phyloP scores from a whole-genome alignment of 1,284 basidiomycete species.

The Mrakiaceae sp. region DNA sequence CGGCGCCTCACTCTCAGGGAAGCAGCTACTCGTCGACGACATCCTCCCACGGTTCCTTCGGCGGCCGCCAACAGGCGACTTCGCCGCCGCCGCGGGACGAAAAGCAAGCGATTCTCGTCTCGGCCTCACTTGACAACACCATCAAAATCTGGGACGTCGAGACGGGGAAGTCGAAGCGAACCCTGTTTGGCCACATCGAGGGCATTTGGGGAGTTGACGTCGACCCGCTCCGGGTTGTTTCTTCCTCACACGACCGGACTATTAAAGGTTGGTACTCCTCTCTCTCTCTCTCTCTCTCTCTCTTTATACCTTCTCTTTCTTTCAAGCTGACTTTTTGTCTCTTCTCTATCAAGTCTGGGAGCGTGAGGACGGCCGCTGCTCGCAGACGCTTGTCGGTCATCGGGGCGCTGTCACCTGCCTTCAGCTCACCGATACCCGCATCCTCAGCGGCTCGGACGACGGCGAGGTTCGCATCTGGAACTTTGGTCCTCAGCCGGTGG shows the following conservation, averaged over 20 bases:
- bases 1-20: background rate
- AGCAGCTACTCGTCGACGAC: background rate
- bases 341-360: constrained; percentile 63
- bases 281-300: constrained; percentile 3
- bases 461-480: constrained; percentile 43
- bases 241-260: constrained; percentile 82
- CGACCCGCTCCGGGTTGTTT: constrained; percentile 83
- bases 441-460: constrained; percentile 89
- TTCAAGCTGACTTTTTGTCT: background rate
- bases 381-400: constrained; percentile 86
- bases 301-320: background rate
- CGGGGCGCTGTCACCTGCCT: constrained; percentile 87
- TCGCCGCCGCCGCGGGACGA: constrained; percentile 25
- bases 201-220: constrained; percentile 93
- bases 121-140: constrained; percentile 89
- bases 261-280: constrained; percentile 53
- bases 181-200: constrained; percentile 88
- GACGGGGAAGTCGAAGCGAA: constrained; percentile 62
- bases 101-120: constrained; percentile 60
- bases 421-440: constrained; percentile 85
- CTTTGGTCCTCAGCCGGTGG: background rate
- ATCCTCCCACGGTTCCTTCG: background rate
- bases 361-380: constrained; percentile 75
- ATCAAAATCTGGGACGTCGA: constrained; percentile 96
- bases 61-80: constrained; percentile 19